Conservation (phyloP, 2,329 filamentous ascomycete species). For the Penicillium sp. region DNA sequence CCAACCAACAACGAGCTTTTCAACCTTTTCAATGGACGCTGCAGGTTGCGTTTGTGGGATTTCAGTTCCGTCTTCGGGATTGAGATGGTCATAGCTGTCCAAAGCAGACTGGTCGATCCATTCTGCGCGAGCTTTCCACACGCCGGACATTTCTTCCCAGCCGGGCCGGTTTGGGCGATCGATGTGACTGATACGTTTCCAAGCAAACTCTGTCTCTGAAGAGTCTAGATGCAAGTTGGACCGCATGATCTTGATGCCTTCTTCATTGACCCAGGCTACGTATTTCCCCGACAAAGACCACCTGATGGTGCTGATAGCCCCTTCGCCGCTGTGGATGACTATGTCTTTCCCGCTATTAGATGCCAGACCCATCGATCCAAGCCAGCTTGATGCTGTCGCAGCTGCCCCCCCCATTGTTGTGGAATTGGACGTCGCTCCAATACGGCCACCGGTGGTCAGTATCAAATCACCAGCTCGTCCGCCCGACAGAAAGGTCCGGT, state of each 20-base stretch:
- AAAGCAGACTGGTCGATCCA: conserved; percentile 87
- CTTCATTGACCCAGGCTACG: conserved; percentile 93
- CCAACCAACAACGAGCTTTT: conserved; percentile 91
- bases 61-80: conserved; percentile 28
- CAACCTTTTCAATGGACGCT: conserved; percentile 48
- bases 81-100: conserved; percentile 66
- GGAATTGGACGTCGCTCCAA: conserved; percentile 77
- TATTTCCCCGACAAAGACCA: conserved; percentile 94
- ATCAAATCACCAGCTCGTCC: conserved; percentile 86
- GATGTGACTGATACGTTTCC: conserved; percentile 92
- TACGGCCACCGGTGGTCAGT: conserved; percentile 76
- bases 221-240: conserved; percentile 79
- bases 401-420: conserved; percentile 76
- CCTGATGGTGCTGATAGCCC: conserved; percentile 85
- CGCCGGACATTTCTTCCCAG: conserved; percentile 95
- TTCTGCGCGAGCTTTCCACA: conserved; percentile 89
- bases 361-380: conserved; percentile 82
- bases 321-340: conserved; percentile 87
- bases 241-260: conserved; percentile 97
- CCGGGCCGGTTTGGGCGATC: conserved; percentile 81
- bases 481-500: conserved; percentile 86
- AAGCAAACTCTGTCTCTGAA: conserved; percentile 76
- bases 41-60: conserved; percentile 46
- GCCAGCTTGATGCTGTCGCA: conserved; percentile 84
- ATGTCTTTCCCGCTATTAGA: conserved; percentile 79